A percentile compares a stretch with the other conserved stretches of the same genome.
phyloP scores from a whole-genome alignment of 495 filamentous ascomycete genomes.

The Aspergillus heteromorphus region DNA sequence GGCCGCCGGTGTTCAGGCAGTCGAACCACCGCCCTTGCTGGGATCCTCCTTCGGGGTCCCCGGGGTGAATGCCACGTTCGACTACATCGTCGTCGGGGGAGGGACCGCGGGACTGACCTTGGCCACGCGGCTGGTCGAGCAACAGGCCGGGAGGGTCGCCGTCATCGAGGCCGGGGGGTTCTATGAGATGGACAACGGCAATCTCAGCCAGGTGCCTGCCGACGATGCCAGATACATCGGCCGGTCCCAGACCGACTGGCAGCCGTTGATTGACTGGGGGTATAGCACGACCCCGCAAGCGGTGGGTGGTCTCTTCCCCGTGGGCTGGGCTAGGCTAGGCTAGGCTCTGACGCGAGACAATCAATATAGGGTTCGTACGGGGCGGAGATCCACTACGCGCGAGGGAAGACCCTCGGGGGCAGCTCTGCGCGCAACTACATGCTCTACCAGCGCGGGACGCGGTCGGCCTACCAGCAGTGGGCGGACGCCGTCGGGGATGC shows the following conservation, averaged over 20 bases:
- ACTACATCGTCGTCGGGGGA: slow-evolving; percentile 46
- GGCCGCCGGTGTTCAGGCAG: too few relatives aligned
- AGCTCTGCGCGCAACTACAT: slow-evolving; percentile 39
- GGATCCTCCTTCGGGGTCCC: background rate
- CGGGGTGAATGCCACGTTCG: slow-evolving; percentile 3
- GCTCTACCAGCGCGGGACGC: slow-evolving; percentile 27
- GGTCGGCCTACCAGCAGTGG: slow-evolving; percentile 38
- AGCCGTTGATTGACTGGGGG: slow-evolving; percentile 40
- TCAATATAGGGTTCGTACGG: background rate
- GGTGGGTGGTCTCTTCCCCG: background rate
- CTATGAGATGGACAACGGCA: slow-evolving; percentile 46
- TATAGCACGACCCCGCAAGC: slow-evolving; percentile 31
- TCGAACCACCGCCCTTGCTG: too few relatives aligned
- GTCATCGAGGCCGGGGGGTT: slow-evolving; percentile 52
- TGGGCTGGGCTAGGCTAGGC: too few relatives aligned
- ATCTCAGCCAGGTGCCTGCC: slow-evolving; percentile 38
- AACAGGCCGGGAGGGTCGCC: slow-evolving; percentile 25
- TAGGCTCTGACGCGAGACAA: too few relatives aligned
- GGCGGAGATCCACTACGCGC: slow-evolving; percentile 30
- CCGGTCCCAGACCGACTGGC: slow-evolving; percentile 14
- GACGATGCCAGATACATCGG: slow-evolving; percentile 22
- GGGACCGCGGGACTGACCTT: slow-evolving; percentile 45
- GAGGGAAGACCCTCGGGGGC: slow-evolving; percentile 42
- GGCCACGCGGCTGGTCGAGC: slow-evolving; percentile 35
- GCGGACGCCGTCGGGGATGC: slow-evolving; percentile 48